Evolutionary conservation across 2,329 filamentous ascomycete species (phyloP).

Genomic region (Ascochyta lentis): DNA sequence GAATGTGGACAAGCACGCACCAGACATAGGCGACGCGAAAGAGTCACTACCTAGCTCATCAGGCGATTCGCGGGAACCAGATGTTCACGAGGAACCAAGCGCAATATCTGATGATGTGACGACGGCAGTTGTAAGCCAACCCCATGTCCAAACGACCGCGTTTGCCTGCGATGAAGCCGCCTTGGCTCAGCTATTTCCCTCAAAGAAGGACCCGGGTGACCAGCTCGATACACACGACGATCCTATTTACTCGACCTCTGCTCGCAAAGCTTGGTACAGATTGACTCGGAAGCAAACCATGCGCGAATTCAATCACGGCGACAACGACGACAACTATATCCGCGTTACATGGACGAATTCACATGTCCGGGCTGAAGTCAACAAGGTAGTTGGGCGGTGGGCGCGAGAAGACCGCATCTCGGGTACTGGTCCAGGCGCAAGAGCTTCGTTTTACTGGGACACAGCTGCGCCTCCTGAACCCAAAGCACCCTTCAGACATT

Average conservation of each 20-base stretch:
- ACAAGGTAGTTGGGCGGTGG: conserved; percentile 47
- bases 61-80: background rate
- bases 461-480: conserved; percentile 30
- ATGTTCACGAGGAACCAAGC: too few species aligned
- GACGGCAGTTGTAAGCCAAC: background rate
- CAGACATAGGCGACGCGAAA: background rate
- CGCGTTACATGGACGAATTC: conserved; percentile 49
- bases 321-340: conserved; percentile 46
- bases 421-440: conserved; percentile 43
- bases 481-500: conserved; percentile 23
- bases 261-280: conserved; percentile 50
- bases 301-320: conserved; percentile 46
- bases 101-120: background rate
- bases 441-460: conserved; percentile 50
- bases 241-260: conserved; percentile 43
- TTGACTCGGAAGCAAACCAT: conserved; percentile 49
- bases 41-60: background rate
- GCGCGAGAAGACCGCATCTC: conserved; percentile 47
- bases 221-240: conserved; percentile 33
- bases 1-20: background rate
- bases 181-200: conserved; percentile 38
- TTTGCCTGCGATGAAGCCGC: conserved; percentile 27
- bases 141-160: background rate
- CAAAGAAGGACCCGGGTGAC: conserved; percentile 7
- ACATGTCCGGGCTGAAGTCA: conserved; percentile 40